phyloP scores from a whole-genome alignment of 176 grass and related monocot genomes.

The Microstegium vimineum region DNA sequence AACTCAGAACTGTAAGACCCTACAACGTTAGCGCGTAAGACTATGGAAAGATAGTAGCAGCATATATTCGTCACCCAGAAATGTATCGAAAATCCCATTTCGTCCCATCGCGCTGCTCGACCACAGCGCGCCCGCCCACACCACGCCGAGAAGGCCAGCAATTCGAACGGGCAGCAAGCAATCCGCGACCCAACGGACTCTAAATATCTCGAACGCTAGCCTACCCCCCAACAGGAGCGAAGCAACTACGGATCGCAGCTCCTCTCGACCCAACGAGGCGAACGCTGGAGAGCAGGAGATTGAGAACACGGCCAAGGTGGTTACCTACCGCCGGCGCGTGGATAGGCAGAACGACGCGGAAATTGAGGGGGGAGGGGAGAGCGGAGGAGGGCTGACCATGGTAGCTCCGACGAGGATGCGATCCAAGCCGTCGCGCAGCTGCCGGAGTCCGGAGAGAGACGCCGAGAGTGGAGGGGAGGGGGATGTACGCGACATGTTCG shows the following conservation, averaged over 20 bases:
- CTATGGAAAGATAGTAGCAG: neutral
- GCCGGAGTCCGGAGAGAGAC: conserved; percentile 11
- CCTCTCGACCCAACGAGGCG: neutral
- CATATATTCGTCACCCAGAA: neutral
- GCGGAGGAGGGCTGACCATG: conserved; percentile 26
- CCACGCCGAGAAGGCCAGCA: neutral
- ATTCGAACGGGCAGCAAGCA: neutral
- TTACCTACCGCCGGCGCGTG: neutral
- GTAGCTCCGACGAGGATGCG: neutral
- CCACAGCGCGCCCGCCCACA: neutral
- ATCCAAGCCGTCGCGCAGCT: conserved; percentile 8
- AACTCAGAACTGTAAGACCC: neutral
- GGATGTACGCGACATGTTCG: neutral
- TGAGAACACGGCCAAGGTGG: too few relatives aligned
- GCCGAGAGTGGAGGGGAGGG: neutral
- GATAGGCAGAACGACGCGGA: neutral
- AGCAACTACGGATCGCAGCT: neutral
- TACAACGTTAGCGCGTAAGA: neutral
- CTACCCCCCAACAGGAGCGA: neutral
- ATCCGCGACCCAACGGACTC: neutral
- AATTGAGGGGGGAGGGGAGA: neutral
- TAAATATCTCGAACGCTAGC: neutral
- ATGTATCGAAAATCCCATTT: neutral
- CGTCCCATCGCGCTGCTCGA: neutral
- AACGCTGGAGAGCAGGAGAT: neutral